Percentiles rank a stretch among this genome's conserved stretches.
Evolutionary conservation across 2,329 filamentous ascomycete species (phyloP).

Genomic region (Dothistroma pini): DNA sequence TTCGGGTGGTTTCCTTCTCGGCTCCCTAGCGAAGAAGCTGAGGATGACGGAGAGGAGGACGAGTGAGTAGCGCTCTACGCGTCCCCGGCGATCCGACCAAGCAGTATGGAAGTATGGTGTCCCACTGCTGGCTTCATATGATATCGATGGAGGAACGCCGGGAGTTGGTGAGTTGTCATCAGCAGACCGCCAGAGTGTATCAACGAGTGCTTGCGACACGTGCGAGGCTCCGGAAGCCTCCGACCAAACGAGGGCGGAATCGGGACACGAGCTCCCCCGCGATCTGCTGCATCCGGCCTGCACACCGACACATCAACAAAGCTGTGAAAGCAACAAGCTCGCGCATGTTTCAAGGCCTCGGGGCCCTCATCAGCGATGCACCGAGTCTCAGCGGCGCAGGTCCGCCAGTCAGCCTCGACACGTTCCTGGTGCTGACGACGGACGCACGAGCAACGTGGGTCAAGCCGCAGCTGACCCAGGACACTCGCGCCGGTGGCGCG

Average conservation of each 20-base stretch:
- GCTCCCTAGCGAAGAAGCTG: slow-evolving; percentile 32
- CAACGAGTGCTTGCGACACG: slow-evolving; percentile 1
- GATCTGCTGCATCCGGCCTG: background rate
- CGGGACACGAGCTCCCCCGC: background rate
- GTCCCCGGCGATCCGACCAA: background rate
- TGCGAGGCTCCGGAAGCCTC: slow-evolving; percentile 2
- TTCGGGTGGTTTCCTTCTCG: slow-evolving; percentile 49
- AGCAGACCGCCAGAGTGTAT: background rate
- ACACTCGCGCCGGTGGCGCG: slow-evolving; percentile 7
- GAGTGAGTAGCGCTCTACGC: background rate
- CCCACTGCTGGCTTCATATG: background rate
- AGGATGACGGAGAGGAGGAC: slow-evolving; percentile 19
- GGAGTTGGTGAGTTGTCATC: background rate
- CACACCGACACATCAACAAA: slow-evolving; percentile 2
- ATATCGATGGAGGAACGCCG: background rate
- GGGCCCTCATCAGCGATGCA: background rate
- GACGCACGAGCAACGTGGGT: slow-evolving; percentile 9
- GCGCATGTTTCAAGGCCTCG: slow-evolving; percentile 1
- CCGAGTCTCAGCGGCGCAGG: background rate
- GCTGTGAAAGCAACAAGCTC: background rate
- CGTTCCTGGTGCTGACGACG: slow-evolving; percentile 17
- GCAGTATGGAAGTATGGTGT: background rate
- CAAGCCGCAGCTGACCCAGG: background rate
- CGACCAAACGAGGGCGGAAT: background rate
- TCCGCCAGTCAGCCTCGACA: slow-evolving; percentile 8